Evolutionary conservation across 768 basidiomycete species (phyloP).

Genomic region (Suillus americanus): DNA sequence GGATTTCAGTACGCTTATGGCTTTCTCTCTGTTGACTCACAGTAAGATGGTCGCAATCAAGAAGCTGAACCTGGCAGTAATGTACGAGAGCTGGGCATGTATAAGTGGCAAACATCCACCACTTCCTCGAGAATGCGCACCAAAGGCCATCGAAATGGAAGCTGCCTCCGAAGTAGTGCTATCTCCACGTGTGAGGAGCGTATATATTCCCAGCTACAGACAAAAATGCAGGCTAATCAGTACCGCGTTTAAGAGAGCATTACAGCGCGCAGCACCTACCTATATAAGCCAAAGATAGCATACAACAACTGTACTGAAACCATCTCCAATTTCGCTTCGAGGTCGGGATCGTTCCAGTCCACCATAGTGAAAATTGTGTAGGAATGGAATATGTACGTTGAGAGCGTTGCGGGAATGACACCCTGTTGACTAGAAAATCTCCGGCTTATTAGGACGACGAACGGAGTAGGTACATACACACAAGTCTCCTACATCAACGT

Average conservation of each 20-base stretch:
- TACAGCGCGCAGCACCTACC: not conserved
- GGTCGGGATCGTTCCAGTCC: not conserved
- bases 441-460: not conserved
- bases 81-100: not conserved
- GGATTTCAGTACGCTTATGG: not conserved
- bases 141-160: not conserved
- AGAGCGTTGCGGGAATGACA: not conserved
- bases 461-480: not conserved
- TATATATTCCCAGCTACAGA: constrained; percentile 3
- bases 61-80: not conserved
- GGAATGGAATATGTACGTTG: too few relatives aligned
- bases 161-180: not conserved
- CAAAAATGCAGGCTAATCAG: not conserved
- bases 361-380: not conserved
- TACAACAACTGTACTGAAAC: not conserved
- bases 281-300: not conserved
- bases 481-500: not conserved
- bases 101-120: not conserved
- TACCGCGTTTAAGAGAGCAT: not conserved
- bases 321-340: not conserved
- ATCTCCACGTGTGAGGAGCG: not conserved
- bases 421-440: not conserved
- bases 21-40: not conserved
- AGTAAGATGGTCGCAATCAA: not conserved
- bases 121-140: not conserved